Base-by-base conservation (phyloP, 23 red algal species). In the Gracilaria caudata region DNA sequence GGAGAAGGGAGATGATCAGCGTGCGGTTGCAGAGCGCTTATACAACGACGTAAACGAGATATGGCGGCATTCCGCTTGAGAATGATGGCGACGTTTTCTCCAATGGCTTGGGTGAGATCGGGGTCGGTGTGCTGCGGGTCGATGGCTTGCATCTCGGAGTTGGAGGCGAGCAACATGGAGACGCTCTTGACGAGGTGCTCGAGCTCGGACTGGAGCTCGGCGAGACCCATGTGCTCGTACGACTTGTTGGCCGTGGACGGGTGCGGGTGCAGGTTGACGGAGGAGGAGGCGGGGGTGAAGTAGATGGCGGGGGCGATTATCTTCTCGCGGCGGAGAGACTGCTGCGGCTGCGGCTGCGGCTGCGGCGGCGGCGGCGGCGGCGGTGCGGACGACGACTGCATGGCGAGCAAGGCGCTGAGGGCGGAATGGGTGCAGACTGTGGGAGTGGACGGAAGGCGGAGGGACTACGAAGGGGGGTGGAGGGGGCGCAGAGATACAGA, bases 31-130 rank as follows among this genome's bases (percentile, higher is more conserved):
- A 75, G 43, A 3, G 7, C 11, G 21, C 11, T 29, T 4, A 75
- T 75, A 16, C 19, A 49, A 25, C 33, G 37, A 19, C 70, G 70
- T 43, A 75, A 46, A 49, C 57, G 51, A 37, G 40, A 39, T 19
- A 70, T 59, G 24, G 38, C 10, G 21, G 71, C 84, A 32, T 63
- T 36, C 66, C 72, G n/a, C 39, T 70, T 56, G 14, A 64, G 41
- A 58, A 89, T 79, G 73, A 79, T 64, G 49, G 51, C 68, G 58
- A 89, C 51, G 45, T 89, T 89, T 78, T 89, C 84, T 7, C 72
- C 84, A 13, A 78, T 78, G 51, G 84, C 84, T 55, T 78, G 72
- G 2, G 73, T 73, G 39, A 89, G 73, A n/a, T 89, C 84, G 30
- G 46, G 12, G 71, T 89, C 84, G 8, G 13, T 40, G 51, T 79